Evolutionary conservation across 2,329 filamentous ascomycete species (phyloP).

Genomic region (Amphichorda felina): DNA sequence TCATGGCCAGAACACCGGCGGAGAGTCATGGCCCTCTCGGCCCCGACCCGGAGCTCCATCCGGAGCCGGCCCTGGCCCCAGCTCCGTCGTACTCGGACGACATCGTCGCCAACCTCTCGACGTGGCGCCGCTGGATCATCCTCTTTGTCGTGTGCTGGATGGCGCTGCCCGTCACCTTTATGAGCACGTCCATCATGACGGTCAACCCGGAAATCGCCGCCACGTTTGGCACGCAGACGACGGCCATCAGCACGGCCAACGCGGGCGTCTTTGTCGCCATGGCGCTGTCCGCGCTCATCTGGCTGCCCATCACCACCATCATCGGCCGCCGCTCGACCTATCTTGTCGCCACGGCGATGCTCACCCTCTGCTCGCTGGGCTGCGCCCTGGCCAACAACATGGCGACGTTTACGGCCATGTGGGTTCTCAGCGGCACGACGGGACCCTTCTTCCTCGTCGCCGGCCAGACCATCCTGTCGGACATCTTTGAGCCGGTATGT

Average conservation of each 20-base stretch:
- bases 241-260: constrained; percentile 7
- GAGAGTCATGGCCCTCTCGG: background rate
- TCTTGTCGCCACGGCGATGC: constrained; percentile 5
- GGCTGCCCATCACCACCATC: constrained; percentile 7
- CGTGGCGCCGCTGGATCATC: constrained; percentile 6
- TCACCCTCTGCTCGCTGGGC: constrained; percentile 5
- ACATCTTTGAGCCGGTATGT: constrained; percentile 6
- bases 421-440: constrained; percentile 6
- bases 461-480: constrained; percentile 8
- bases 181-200: constrained; percentile 7
- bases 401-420: constrained; percentile 6
- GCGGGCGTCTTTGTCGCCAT: constrained; percentile 6
- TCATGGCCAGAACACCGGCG: background rate
- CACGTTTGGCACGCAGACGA: constrained; percentile 3
- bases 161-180: constrained; percentile 6
- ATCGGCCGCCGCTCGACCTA: constrained; percentile 6
- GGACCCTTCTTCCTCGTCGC: constrained; percentile 8
- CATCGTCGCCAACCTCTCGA: background rate
- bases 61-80: background rate
- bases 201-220: constrained; percentile 7
- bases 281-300: constrained; percentile 6
- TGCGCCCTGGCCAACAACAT: constrained; percentile 5
- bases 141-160: constrained; percentile 10
- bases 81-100: constrained; percentile 1
- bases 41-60: background rate